Evolutionary conservation across 139 green algal species (phyloP).

Genomic region (Trebouxia sp.): DNA sequence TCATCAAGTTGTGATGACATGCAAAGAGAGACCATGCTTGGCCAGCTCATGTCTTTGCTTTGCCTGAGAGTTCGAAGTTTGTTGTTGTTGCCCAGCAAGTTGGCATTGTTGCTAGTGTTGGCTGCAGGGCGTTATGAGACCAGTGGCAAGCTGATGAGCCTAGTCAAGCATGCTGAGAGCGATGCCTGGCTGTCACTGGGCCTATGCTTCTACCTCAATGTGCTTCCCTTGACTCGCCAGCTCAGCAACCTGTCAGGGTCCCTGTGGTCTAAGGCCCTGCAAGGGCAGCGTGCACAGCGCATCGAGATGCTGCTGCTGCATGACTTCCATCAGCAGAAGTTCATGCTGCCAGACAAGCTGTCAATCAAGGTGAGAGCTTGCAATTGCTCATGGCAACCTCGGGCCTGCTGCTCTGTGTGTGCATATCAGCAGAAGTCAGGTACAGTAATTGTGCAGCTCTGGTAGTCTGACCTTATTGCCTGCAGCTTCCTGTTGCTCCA

Average conservation of each 20-base stretch:
- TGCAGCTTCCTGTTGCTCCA: too few relatives aligned
- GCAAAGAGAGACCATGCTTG: too few relatives aligned
- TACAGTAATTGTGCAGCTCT: too few relatives aligned
- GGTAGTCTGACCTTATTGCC: too few relatives aligned
- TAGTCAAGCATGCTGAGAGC: slow-evolving; percentile 78
- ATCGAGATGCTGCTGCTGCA: slow-evolving; percentile 99
- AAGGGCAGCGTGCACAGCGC: slow-evolving; percentile 88
- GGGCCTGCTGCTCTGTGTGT: too few relatives aligned
- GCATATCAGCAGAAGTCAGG: background rate
- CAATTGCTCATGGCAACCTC: background rate
- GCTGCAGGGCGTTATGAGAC: slow-evolving; percentile 53
- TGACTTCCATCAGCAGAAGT: slow-evolving; percentile 98
- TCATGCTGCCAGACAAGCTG: slow-evolving; percentile 94
- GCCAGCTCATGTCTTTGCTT: too few relatives aligned
- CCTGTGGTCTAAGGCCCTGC: slow-evolving; percentile 81
- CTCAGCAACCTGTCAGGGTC: slow-evolving; percentile 81
- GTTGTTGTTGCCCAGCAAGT: background rate
- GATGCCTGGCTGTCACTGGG: slow-evolving; percentile 94
- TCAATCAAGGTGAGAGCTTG: slow-evolving; percentile 34
- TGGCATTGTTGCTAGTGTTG: too few relatives aligned
- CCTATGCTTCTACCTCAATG: slow-evolving; percentile 77
- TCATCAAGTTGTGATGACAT: too few relatives aligned
- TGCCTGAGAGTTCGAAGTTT: background rate
- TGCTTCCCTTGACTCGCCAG: slow-evolving; percentile 84
- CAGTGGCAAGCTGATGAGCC: slow-evolving; percentile 58